phyloP scores from a whole-genome alignment of 1,139 yeast genomes.

The Geotrichum fermentans region DNA sequence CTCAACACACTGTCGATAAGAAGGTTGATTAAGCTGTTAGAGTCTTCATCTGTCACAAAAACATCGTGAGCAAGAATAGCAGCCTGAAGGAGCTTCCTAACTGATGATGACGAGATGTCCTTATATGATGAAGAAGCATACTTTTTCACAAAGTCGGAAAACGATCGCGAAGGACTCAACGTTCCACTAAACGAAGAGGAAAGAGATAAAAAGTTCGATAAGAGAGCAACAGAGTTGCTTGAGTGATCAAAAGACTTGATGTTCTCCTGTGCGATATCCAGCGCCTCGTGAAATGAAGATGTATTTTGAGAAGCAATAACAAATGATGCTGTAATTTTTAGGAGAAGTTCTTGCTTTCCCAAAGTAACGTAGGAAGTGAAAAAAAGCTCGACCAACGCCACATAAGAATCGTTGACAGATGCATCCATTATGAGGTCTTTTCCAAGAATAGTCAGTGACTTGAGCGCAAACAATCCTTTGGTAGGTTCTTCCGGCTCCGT shows the following conservation, averaged over 20 bases:
- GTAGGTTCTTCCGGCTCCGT: conserved; percentile 3
- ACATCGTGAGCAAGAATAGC: conserved; percentile 13
- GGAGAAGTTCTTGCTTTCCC: conserved; percentile 2
- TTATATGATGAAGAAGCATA: background rate
- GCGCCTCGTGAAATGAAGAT: background rate
- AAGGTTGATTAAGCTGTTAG: background rate
- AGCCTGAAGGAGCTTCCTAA: conserved; percentile 2
- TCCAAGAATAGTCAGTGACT: background rate
- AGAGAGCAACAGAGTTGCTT: background rate
- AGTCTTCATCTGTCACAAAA: conserved; percentile 1
- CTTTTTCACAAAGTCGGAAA: conserved; percentile 11
- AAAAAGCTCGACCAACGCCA: background rate
- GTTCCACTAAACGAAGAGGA: conserved; percentile 2
- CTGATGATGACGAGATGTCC: background rate
- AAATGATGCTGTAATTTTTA: background rate
- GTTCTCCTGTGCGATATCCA: conserved; percentile 2
- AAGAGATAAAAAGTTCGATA: conserved; percentile 9
- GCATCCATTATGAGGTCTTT: background rate
- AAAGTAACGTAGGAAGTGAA: conserved; percentile 2
- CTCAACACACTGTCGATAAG: conserved; percentile 7
- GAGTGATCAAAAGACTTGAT: background rate
- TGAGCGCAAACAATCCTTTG: conserved; percentile 1
- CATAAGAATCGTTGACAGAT: conserved; percentile 6
- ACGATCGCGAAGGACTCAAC: conserved; percentile 6
- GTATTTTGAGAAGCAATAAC: conserved; percentile 1